phyloP scores from a whole-genome alignment of 129 eudicot genomes.

The Flaveria trinervia region DNA sequence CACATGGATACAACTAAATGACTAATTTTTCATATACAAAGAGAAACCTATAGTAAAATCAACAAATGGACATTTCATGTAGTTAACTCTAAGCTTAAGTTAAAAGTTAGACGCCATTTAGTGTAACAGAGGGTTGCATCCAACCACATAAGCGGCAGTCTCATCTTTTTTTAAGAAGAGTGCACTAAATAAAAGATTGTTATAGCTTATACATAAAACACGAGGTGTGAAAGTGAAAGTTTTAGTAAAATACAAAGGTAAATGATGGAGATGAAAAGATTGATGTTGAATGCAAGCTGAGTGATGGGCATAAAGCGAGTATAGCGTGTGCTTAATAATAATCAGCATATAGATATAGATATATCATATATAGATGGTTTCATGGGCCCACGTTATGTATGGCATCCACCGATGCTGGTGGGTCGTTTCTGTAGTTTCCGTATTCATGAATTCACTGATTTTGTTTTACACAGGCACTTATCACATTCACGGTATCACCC shows the following conservation, averaged over 20 bases:
- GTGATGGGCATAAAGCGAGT: constrained; percentile 27
- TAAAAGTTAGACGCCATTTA: too few species aligned
- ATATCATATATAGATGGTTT: not conserved
- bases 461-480: not conserved
- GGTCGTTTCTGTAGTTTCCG: not conserved
- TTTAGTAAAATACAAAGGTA: not conserved
- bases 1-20: too few species aligned
- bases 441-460: not conserved
- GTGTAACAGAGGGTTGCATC: too few species aligned
- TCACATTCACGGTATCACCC: not conserved
- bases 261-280: constrained; percentile 6
- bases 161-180: not conserved
- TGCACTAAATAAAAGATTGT: not conserved
- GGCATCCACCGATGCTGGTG: not conserved
- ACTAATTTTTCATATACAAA: too few species aligned
- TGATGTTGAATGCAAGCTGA: constrained; percentile 20
- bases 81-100: too few species aligned
- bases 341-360: not conserved
- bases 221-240: not conserved
- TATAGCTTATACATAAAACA: constrained; percentile 15
- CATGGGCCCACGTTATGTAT: not conserved
- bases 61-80: too few species aligned
- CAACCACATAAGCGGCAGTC: too few species aligned
- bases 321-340: constrained; percentile 23
- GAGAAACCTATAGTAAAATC: too few species aligned